phyloP scores from a whole-genome alignment of 495 filamentous ascomycete genomes.

The Hypoxylon lenormandii region DNA sequence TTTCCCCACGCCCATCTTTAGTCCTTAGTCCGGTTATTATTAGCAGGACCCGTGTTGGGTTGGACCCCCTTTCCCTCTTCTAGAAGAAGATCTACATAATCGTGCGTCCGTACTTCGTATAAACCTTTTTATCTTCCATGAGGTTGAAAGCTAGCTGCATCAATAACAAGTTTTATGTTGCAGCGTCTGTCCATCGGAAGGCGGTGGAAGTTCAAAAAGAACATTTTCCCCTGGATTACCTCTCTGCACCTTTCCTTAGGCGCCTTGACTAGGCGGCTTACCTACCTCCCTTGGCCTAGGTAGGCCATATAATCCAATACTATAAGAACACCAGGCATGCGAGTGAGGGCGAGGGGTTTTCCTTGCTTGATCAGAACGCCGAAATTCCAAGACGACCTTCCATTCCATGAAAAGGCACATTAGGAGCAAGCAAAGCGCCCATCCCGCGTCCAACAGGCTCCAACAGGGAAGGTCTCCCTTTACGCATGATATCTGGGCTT shows the following conservation, averaged over 20 bases:
- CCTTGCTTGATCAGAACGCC: constrained; percentile 25
- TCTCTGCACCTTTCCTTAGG: neutral
- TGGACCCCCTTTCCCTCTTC: constrained; percentile 22
- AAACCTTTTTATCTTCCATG: constrained; percentile 1
- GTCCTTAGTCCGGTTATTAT: constrained; percentile 24
- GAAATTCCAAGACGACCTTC: constrained; percentile 16
- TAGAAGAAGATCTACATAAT: constrained; percentile 25
- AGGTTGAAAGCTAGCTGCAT: constrained; percentile 24
- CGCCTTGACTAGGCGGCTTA: neutral
- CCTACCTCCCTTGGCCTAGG: neutral
- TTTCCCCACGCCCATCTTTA: constrained; percentile 40
- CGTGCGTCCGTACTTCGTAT: constrained; percentile 26
- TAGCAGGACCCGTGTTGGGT: constrained; percentile 24
- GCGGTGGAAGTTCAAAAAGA: neutral
- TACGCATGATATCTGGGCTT: constrained; percentile 18
- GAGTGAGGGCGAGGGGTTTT: neutral
- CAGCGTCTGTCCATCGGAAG: neutral
- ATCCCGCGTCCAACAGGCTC: constrained; percentile 27
- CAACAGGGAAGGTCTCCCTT: constrained; percentile 25
- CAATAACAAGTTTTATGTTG: constrained; percentile 18
- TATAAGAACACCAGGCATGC: neutral
- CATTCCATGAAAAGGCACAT: constrained; percentile 17
- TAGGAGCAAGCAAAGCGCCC: constrained; percentile 20
- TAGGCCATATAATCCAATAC: neutral
- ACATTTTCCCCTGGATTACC: neutral